Percentiles rank a stretch among this genome's conserved stretches.
These are phyloP conservation scores for Papiliotrema laurentii DNA, from an alignment of 1,284 basidiomycete species.

Conservation along the genomic window DNA sequence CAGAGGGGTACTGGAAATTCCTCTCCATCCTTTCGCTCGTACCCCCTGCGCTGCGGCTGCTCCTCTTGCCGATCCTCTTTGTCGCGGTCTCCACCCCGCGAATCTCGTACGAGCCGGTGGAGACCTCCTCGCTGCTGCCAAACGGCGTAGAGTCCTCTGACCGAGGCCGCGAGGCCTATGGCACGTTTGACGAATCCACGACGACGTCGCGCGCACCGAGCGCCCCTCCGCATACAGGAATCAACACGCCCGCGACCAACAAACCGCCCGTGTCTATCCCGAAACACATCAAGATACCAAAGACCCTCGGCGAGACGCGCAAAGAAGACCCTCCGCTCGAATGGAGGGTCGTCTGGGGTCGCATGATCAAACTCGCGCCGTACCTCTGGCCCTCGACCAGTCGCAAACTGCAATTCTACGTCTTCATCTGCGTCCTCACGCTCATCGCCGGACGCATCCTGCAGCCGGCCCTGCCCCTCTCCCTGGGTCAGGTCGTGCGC, in stretches of 20 bases:
- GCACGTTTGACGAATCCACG: constrained; percentile 22
- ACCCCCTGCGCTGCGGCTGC: constrained; percentile 28
- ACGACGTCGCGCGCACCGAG: neutral
- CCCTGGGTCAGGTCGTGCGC: constrained; percentile 30
- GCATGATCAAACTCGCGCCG: constrained; percentile 32
- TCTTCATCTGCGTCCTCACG: constrained; percentile 24
- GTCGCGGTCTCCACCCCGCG: constrained; percentile 27
- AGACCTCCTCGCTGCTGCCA: constrained; percentile 29
- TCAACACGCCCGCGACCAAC: constrained; percentile 3
- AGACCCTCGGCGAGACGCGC: constrained; percentile 36
- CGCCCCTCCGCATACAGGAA: neutral
- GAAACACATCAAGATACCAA: constrained; percentile 29
- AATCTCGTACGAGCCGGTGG: constrained; percentile 34
- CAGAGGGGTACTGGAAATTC: constrained; percentile 19
- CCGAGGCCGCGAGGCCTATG: constrained; percentile 15
- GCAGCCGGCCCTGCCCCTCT: constrained; percentile 29
- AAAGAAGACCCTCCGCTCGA: constrained; percentile 26
- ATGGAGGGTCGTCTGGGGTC: constrained; percentile 27
- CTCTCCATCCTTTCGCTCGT: constrained; percentile 34
- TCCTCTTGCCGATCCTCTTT: constrained; percentile 34
- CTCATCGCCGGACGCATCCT: constrained; percentile 27
- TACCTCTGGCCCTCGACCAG: constrained; percentile 43
- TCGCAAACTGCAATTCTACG: constrained; percentile 31
- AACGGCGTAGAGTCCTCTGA: constrained; percentile 5
- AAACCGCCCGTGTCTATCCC: constrained; percentile 11